Base-by-base conservation (phyloP, 345 rosid species). In the Heritiera fomes region DNA sequence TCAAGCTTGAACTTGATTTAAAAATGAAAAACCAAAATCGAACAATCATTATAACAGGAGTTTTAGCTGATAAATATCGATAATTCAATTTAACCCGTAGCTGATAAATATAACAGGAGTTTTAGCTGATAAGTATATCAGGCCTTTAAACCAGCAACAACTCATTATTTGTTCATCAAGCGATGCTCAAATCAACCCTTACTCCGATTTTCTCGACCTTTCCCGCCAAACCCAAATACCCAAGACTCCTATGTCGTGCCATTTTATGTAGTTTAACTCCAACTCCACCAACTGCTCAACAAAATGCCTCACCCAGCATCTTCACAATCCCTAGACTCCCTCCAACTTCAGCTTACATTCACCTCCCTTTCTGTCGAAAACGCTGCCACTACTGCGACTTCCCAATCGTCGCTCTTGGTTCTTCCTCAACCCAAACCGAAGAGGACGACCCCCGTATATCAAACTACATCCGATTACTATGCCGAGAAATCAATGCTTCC, bases 351-450 rank as follows among this genome's bases (percentile, higher is more conserved):
- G 99, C 90, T 61, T 93, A 91, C 87, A 67, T 93, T 40, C 99
- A 94, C 86, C 97, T 96, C 63, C 99, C 97, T 0, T 96, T 94
- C 87, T 92, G 98, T 68, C 93, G 99, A 78, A 96, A 93, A 85
- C 98, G 97, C 65, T 95, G 99, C 87, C 92, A 88, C 82, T 93
- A 93, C 80, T 90, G 98, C 46, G 98, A 93, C 87, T 93, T 95
- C 81, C 97, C 98, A 0, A 85, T 96, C 74, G 88, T 94, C 32
- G 99, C 98, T 76, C 92, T 96, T 8, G 95, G 98, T 49, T 83
- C 90, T 38, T 78, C 89, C 45, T 52, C 94, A n/a, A 46, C 73
- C 65, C 87, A 86, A 73, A 68, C 81, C 0, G 8, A 49, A 41
- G 40, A 45, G 52, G 60, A 86, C 64, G 97, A 96, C 87, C 98